Conservation (phyloP, 129 eudicot species). For the Dittrichia graveolens region DNA sequence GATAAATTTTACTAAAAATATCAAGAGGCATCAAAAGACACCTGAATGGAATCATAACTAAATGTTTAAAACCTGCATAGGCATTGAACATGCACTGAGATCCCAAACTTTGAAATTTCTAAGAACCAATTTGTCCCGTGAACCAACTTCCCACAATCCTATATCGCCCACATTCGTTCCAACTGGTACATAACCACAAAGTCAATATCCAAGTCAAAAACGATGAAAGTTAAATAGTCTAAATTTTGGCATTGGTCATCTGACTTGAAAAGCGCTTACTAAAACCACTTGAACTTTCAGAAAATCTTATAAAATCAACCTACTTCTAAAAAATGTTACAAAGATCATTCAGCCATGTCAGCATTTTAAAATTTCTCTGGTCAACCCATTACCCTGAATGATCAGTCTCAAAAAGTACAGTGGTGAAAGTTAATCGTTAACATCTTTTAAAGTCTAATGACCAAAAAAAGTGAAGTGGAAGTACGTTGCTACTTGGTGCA, state of each 20-base stretch:
- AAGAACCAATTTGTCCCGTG: constrained; percentile 65
- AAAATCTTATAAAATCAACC: neutral
- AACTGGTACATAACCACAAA: constrained; percentile 44
- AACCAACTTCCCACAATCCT: constrained; percentile 85
- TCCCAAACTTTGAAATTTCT: constrained; percentile 92
- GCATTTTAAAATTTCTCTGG: too few relatives aligned
- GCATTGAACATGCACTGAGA: constrained; percentile 67
- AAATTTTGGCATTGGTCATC: constrained; percentile 3
- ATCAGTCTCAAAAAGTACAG: too few relatives aligned
- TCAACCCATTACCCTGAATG: too few relatives aligned
- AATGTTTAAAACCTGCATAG: constrained; percentile 55
- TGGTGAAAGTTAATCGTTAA: too few relatives aligned
- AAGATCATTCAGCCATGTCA: too few relatives aligned
- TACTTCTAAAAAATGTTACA: neutral
- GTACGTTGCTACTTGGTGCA: neutral
- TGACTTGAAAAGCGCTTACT: neutral
- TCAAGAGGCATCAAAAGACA: neutral
- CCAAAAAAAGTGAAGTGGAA: neutral
- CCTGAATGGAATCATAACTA: neutral
- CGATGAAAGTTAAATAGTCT: neutral
- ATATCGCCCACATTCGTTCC: constrained; percentile 92
- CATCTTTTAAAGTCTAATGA: too few relatives aligned
- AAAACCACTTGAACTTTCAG: neutral
- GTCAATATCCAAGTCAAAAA: constrained; percentile 18
- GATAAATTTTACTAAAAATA: neutral